These are phyloP conservation scores for Geotrichum aggregatum DNA, from an alignment of 1,139 yeast genomes.

Conservation along the genomic window DNA sequence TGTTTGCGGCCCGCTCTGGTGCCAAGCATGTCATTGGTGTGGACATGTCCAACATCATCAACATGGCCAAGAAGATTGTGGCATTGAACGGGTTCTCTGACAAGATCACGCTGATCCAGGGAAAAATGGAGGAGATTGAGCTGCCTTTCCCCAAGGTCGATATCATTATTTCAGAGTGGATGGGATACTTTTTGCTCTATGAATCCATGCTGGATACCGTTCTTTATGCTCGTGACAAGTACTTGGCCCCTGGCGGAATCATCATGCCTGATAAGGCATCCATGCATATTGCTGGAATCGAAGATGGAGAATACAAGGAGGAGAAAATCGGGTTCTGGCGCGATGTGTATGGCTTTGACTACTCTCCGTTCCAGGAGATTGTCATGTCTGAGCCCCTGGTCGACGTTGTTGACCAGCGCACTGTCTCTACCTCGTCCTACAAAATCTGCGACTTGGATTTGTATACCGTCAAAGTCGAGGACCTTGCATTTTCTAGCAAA, in stretches of 20 bases:
- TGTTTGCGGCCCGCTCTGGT: slow-evolving; percentile 98
- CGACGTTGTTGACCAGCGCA: slow-evolving; percentile 77
- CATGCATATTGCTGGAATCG: slow-evolving; percentile 88
- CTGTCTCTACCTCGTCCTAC: slow-evolving; percentile 69
- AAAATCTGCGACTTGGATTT: slow-evolving; percentile 79
- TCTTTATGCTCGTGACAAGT: slow-evolving; percentile 86
- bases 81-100: slow-evolving; percentile 79
- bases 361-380: slow-evolving; percentile 62
- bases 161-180: slow-evolving; percentile 96
- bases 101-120: slow-evolving; percentile 83
- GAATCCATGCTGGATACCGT: slow-evolving; percentile 99
- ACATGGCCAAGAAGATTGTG: slow-evolving; percentile 84
- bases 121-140: slow-evolving; percentile 89
- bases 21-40: slow-evolving; percentile 96
- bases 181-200: slow-evolving; percentile 94
- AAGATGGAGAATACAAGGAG: slow-evolving; percentile 88
- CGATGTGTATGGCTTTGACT: slow-evolving; percentile 95
- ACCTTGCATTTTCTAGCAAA: slow-evolving; percentile 65
- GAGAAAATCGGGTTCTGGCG: slow-evolving; percentile 95
- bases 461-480: slow-evolving; percentile 80
- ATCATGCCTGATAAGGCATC: slow-evolving; percentile 94
- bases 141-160: slow-evolving; percentile 79
- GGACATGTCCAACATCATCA: slow-evolving; percentile 95
- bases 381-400: slow-evolving; percentile 94
- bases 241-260: slow-evolving; percentile 79